Percentiles rank a stretch among this genome's conserved stretches.
phyloP scores from a whole-genome alignment of 1,139 yeast genomes.

The Debaryomyces sp. region DNA sequence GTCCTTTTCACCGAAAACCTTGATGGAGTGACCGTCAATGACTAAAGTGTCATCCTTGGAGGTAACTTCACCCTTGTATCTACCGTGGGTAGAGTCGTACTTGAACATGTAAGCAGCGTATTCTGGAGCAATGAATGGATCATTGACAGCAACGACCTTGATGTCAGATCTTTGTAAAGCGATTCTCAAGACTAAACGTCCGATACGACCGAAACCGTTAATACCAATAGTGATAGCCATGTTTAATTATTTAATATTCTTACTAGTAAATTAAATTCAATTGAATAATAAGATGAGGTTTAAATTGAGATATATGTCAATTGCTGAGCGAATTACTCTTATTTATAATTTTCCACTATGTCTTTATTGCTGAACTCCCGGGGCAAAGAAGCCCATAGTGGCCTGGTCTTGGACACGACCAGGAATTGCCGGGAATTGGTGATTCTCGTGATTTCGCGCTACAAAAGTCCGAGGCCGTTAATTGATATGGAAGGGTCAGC shows the following conservation, averaged over 20 bases:
- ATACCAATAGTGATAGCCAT: constrained; percentile 65
- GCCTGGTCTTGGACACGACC: constrained; percentile 8
- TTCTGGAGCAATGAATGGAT: constrained; percentile 81
- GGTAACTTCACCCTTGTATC: constrained; percentile 68
- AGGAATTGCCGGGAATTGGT: not conserved
- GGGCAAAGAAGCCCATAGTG: constrained; percentile 18
- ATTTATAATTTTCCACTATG: constrained; percentile 6
- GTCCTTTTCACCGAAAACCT: constrained; percentile 76
- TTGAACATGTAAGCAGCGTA: constrained; percentile 89
- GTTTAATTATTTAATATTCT: constrained; percentile 11
- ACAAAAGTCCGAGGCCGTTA: constrained; percentile 25
- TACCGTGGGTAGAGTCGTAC: constrained; percentile 87
- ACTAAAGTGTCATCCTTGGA: constrained; percentile 57
- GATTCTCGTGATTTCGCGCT: constrained; percentile 13
- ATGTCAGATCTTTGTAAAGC: constrained; percentile 72
- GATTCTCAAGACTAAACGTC: constrained; percentile 82
- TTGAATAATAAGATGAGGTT: constrained; percentile 2
- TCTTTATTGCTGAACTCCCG: constrained; percentile 12
- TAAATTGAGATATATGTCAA: not conserved
- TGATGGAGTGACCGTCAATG: constrained; percentile 70
- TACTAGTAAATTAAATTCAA: constrained; percentile 5
- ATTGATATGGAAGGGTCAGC: not conserved
- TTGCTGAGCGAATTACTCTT: constrained; percentile 4
- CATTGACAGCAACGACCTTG: constrained; percentile 78
- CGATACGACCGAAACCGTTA: constrained; percentile 90